Base-by-base conservation (phyloP, 257 asterid species). In the Gentiana dahurica region DNA sequence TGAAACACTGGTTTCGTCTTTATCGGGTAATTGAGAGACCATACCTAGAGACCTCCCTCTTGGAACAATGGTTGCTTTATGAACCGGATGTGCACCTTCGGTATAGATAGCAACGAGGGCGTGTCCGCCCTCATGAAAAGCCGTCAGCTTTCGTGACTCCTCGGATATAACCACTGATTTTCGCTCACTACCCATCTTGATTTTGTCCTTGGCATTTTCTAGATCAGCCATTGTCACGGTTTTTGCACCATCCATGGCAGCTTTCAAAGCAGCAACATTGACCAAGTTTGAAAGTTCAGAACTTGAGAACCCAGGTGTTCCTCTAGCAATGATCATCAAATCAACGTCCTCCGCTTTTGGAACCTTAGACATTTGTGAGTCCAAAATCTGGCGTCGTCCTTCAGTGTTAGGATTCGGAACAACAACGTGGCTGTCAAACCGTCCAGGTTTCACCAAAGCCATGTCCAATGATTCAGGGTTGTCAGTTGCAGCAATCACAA, bases 341-440 rank as follows among this genome's bases (percentile, higher is more conserved):
- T 88, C 94, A 4, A 81, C 97, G 44, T 88, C 97, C n/a, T n/a
- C n/a, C n/a, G n/a, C n/a, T n/a, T n/a, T n/a, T n/a, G n/a, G n/a
- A n/a, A n/a, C n/a, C n/a, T 89, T 86, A 13, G 95, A 74, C 98
- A 90, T 87, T 74, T 87, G 95, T 44, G 85, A 72, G 66, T 90
- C 98, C 78, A 90, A 55, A 69, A 87, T 90, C 83, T 90, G 98
- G 70, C 86, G 81, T 70, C 96, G 75, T 11, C 98, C 96, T 75
- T 90, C 98, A 59, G 85, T 92, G 64, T 90, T 96, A 51, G 98
- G 98, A 75, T 87, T 91, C 9, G 96, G 98, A 55, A 91, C 98
- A 51, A 87, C 94, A 63, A 91, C 79, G 65, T 87, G 83, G 43
- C 94, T 87, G 71, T 91, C 98, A 59, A 91, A 91, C 57, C 96